Percentiles rank a stretch among this genome's conserved stretches.
phyloP scores from a whole-genome alignment of 2,329 filamentous ascomycete species.

The Shiraia sp. region DNA sequence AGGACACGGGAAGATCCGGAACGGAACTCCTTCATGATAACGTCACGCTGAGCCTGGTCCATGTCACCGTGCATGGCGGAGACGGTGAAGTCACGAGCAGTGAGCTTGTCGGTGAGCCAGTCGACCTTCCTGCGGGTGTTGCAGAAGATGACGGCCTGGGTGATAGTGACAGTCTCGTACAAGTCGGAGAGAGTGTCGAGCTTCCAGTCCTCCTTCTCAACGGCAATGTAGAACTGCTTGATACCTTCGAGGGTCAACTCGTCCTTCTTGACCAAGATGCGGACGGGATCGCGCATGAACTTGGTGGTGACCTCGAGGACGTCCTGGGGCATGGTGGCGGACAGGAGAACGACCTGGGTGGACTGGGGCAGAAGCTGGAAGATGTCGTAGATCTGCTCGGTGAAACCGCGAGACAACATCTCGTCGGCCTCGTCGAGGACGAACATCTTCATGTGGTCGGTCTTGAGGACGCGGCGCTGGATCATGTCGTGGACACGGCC shows the following conservation, averaged over 20 bases:
- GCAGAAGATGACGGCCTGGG: constrained; percentile 99
- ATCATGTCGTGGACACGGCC: constrained; percentile 99
- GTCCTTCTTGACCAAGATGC: constrained; percentile 99
- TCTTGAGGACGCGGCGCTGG: constrained; percentile 94
- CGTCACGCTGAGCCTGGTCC: constrained; percentile 95
- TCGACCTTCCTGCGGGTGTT: constrained; percentile 99
- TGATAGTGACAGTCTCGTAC: constrained; percentile 99
- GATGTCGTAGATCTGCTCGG: constrained; percentile 99
- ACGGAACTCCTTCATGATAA: constrained; percentile 99
- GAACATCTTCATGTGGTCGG: constrained; percentile 99
- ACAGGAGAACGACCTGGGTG: constrained; percentile 97
- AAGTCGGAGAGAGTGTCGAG: constrained; percentile 97
- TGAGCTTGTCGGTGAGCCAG: constrained; percentile 99
- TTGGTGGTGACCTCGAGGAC: constrained; percentile 99
- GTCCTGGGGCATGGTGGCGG: constrained; percentile 98
- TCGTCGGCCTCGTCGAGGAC: constrained; percentile 99
- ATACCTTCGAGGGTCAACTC: constrained; percentile 99
- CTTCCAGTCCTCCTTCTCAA: constrained; percentile 99
- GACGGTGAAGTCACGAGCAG: constrained; percentile 97
- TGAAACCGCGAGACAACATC: constrained; percentile 99
- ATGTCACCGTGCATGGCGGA: constrained; percentile 99
- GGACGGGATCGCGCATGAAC: constrained; percentile 99
- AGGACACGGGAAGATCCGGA: constrained; percentile 97
- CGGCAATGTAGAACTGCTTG: constrained; percentile 99
- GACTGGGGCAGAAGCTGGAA: constrained; percentile 98